These are phyloP conservation scores for Kwoniella dejecticola DNA, from an alignment of 768 basidiomycete species.

Conservation along the genomic window DNA sequence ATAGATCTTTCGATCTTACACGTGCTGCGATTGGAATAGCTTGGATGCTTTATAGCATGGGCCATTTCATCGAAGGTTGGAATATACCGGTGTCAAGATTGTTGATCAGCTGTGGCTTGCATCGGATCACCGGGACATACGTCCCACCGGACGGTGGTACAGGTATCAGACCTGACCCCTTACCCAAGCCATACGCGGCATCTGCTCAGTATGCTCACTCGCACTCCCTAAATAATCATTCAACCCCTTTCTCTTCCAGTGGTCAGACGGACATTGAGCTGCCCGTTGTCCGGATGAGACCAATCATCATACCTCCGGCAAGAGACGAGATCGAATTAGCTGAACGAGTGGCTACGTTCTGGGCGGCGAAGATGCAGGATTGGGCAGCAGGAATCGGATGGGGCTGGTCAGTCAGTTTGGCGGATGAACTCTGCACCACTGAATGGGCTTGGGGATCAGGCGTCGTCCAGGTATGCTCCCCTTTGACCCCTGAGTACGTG, in stretches of 20 bases:
- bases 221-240: not conserved
- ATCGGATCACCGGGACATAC: constrained; percentile 39
- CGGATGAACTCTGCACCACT: constrained; percentile 45
- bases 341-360: constrained; percentile 48
- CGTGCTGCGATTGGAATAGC: constrained; percentile 47
- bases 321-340: constrained; percentile 48
- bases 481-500: not conserved
- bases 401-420: constrained; percentile 48
- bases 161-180: constrained; percentile 10
- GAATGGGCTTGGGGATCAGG: constrained; percentile 44
- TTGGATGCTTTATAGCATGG: constrained; percentile 38
- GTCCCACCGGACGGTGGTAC: constrained; percentile 23
- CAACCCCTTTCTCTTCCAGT: constrained; percentile 2
- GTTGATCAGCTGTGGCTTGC: constrained; percentile 48
- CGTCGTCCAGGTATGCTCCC: constrained; percentile 21
- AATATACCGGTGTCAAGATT: constrained; percentile 43
- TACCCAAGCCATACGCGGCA: constrained; percentile 33
- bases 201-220: constrained; percentile 29
- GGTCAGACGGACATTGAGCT: constrained; percentile 1
- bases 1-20: constrained; percentile 46
- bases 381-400: constrained; percentile 43
- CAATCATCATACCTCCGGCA: constrained; percentile 46
- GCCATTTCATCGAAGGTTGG: constrained; percentile 52
- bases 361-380: constrained; percentile 53
- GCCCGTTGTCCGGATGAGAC: constrained; percentile 38